Conservation (phyloP, 139 green algal genomes). For the Spirogloea muscicola region DNA sequence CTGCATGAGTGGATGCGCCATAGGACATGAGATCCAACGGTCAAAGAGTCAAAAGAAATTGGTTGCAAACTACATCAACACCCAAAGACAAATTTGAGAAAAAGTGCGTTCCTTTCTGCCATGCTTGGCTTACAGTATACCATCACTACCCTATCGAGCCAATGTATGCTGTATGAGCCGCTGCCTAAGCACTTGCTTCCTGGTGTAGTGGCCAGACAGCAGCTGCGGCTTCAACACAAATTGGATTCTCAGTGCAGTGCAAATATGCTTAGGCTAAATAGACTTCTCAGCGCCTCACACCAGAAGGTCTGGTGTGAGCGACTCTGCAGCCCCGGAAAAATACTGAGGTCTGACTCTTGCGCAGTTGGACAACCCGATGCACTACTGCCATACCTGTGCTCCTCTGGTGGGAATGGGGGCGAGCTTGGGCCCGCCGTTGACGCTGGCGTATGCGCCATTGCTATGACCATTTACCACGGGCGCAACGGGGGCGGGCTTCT, state of each 20-base stretch:
- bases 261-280: not conserved
- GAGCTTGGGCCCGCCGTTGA: not conserved
- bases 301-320: not conserved
- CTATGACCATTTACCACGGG: not conserved
- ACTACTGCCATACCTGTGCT: not conserved
- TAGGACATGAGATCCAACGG: not conserved
- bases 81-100: no score
- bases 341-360: not conserved
- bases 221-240: no score
- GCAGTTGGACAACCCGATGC: not conserved
- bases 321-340: not conserved
- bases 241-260: not conserved
- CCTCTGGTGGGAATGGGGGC: not conserved
- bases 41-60: no score
- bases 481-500: slow-evolving; percentile 52
- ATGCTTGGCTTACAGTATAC: no score
- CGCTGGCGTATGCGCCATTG: not conserved
- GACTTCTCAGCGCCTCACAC: not conserved
- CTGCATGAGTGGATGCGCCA: not conserved
- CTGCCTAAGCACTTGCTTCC: no score
- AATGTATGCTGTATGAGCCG: no score
- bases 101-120: no score
- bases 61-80: no score
- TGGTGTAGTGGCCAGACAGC: no score
- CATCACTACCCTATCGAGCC: no score